Evolutionary conservation across 1,139 yeast species (phyloP).

Genomic region (Arxiozyma telluris): DNA sequence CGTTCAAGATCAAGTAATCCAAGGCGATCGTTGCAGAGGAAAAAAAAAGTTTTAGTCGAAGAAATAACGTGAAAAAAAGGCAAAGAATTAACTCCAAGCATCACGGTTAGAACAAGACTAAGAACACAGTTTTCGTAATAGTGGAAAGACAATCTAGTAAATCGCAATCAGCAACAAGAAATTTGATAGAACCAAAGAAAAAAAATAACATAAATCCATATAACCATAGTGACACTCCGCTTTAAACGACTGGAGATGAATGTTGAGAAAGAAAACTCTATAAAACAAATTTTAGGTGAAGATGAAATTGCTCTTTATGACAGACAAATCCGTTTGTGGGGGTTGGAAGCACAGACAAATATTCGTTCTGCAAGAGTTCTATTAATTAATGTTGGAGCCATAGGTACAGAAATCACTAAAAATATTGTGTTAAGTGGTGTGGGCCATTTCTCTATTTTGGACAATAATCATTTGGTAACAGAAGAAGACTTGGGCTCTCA

Average conservation of each 20-base stretch:
- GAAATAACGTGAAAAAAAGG: background rate
- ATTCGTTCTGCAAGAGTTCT: conserved; percentile 67
- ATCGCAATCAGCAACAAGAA: background rate
- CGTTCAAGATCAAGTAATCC: background rate
- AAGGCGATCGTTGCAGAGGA: too few relatives aligned
- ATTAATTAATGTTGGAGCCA: conserved; percentile 57
- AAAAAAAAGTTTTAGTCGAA: too few relatives aligned
- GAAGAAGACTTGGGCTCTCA: conserved; percentile 69
- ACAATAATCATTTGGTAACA: conserved; percentile 39
- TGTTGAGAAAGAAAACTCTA: background rate
- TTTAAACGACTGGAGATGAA: background rate
- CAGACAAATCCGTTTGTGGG: conserved; percentile 95
- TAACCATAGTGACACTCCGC: too few relatives aligned
- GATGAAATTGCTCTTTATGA: conserved; percentile 92
- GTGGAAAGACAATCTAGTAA: background rate
- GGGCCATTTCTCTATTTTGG: conserved; percentile 66
- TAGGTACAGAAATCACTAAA: conserved; percentile 74
- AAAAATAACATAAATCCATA: too few relatives aligned
- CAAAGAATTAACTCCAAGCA: too few relatives aligned
- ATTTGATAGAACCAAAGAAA: background rate
- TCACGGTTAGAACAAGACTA: background rate
- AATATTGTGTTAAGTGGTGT: conserved; percentile 85
- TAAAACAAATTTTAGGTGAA: conserved; percentile 21
- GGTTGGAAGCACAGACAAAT: conserved; percentile 80
- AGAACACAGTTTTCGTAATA: too few relatives aligned